phyloP scores from a whole-genome alignment of 345 rosid genomes.

The Pelargonium nanum region DNA sequence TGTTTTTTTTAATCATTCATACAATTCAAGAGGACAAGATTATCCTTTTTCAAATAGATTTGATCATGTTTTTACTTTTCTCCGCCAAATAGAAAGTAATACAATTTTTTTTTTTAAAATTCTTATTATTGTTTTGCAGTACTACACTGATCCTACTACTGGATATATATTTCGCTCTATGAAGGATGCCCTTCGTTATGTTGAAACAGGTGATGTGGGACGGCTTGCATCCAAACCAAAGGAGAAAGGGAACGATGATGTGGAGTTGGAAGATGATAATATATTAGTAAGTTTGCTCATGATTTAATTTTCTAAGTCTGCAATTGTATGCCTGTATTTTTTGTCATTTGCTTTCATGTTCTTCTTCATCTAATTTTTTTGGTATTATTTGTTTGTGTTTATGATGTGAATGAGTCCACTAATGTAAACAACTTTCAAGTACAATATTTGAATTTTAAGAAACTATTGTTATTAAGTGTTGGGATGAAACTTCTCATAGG shows the following conservation, averaged over 20 bases:
- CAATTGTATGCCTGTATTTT: not conserved
- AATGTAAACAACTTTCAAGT: no score
- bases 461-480: no score
- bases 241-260: conserved; percentile 23
- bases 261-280: conserved; percentile 37
- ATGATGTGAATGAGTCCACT: no score
- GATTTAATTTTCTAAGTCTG: not conserved
- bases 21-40: not conserved
- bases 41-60: not conserved
- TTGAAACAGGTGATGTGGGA: conserved; percentile 58
- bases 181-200: conserved; percentile 65
- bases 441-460: no score
- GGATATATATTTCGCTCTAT: conserved; percentile 74
- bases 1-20: conserved; percentile 5
- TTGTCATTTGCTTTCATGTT: conserved; percentile 6
- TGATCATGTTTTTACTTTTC: not conserved
- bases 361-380: not conserved
- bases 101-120: not conserved
- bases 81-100: not conserved
- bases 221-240: conserved; percentile 46
- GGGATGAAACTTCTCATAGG: no score
- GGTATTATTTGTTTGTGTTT: not conserved
- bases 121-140: conserved; percentile 33
- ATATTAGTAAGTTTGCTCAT: conserved; percentile 30
- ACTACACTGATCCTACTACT: conserved; percentile 68